Evolutionary conservation across 2,329 filamentous ascomycete genomes (phyloP), one percentile per base, ranked within the genome.

Genomic region (Fusarium heterosporum): DNA sequence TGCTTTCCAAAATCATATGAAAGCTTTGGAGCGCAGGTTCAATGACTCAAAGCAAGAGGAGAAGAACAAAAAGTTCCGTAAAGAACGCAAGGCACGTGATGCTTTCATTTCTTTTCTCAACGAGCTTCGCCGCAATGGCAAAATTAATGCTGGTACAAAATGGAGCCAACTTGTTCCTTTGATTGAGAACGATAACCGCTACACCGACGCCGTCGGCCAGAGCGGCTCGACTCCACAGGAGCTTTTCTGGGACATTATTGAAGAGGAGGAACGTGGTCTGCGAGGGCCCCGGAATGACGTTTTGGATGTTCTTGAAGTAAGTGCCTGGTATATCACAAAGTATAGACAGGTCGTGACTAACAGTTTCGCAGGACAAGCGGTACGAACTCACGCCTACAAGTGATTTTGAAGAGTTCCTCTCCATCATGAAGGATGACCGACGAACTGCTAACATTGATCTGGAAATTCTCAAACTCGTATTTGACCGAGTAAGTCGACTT

Each of bases 1-100:
- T 74, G 91, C 92, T 61, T 99, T 98, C 78, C 93, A 98, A 81
- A 93, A 91, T 74, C 95, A 98, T 76, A 96, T 98, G 83, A 97
- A 96, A 80, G 86, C 90, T 58, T 85, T 98, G 68, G 96, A 99
- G 79, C 91, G 93, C 64, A 88, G 89, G 51, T 94, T 97, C 81
- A 98, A 98, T 78, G 93, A 97, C 76, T 87, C 90, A 46, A 90
- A 92, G 66, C 96, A 99, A 79, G 89, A 92, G 71, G 90, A 96
- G 73, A 97, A 97, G 82, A 90, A 90, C 63, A 86, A 86, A 71
- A 95, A 92, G 78, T 86, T 89, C 55, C 89, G 96, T 61, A 87
- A 90, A 69, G 93, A 97, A 76, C 92, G 96, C 66, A 92, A 93
- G 80, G 90, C 91, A 71, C 90, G 96, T 64, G 96, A 99, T 76